These are phyloP conservation scores for Termitomyces titanicus DNA, from an alignment of 768 basidiomycete genomes.

Conservation along the genomic window DNA sequence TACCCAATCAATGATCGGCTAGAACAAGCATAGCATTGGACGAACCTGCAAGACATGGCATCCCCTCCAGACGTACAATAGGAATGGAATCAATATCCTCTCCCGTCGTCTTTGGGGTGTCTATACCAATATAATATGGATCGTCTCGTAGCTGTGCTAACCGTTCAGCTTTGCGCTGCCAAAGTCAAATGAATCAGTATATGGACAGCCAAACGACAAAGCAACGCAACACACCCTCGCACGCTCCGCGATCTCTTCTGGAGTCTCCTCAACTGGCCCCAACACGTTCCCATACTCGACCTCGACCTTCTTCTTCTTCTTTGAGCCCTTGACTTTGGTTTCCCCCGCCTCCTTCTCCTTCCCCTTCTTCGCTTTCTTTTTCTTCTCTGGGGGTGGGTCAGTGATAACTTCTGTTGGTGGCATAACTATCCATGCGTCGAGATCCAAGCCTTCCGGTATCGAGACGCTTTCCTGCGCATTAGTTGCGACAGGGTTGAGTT, in stretches of 20 bases:
- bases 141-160: conserved; percentile 77
- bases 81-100: conserved; percentile 91
- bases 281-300: conserved; percentile 29
- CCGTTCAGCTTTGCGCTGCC: conserved; percentile 71
- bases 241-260: conserved; percentile 55
- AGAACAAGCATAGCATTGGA: conserved; percentile 1
- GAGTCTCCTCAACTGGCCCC: conserved; percentile 46
- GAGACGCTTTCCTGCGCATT: conserved; percentile 80
- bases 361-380: conserved; percentile 47
- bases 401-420: conserved; percentile 42
- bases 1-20: background rate
- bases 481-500: conserved; percentile 80
- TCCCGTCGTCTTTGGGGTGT: conserved; percentile 33
- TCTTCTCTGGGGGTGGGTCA: conserved; percentile 39
- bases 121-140: conserved; percentile 86
- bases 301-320: conserved; percentile 25
- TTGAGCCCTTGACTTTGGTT: conserved; percentile 22
- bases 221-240: conserved; percentile 50
- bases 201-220: background rate
- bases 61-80: conserved; percentile 76
- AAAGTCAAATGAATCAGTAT: background rate
- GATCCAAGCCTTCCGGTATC: conserved; percentile 80
- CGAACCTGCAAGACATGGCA: conserved; percentile 47
- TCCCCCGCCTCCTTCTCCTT: conserved; percentile 26
- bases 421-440: conserved; percentile 83